These are phyloP conservation scores for Davidsoniella australis DNA, from an alignment of 2,329 filamentous ascomycete genomes.

Conservation along the genomic window DNA sequence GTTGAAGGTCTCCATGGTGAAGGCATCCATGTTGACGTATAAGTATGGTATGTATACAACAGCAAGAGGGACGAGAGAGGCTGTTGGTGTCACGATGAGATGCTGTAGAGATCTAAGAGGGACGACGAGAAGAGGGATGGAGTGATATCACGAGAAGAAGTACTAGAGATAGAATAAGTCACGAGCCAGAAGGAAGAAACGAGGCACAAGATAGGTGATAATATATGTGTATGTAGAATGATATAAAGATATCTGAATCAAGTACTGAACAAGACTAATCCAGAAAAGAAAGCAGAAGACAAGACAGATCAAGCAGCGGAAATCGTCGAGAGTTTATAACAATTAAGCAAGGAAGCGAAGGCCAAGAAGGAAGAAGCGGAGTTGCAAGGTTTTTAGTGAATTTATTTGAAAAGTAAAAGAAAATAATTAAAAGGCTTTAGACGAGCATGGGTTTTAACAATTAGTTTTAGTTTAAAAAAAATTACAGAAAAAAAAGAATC, in stretches of 20 bases:
- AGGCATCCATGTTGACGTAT: neutral
- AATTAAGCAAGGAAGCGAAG: neutral
- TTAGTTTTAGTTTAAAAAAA: too few relatives aligned
- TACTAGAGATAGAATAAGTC: neutral
- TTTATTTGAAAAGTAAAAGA: neutral
- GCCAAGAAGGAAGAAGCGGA: neutral
- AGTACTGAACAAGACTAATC: neutral
- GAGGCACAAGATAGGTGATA: neutral
- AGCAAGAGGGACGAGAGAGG: too few relatives aligned
- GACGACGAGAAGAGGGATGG: neutral
- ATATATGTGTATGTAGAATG: neutral
- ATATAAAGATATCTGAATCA: neutral
- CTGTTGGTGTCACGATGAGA: neutral
- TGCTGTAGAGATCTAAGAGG: neutral
- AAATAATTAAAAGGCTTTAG: neutral
- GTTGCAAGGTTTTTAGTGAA: neutral
- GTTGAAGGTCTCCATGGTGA: slow-evolving; percentile 7
- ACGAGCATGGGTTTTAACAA: too few relatives aligned
- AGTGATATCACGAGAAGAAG: neutral
- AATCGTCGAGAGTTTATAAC: neutral
- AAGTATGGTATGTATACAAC: neutral
- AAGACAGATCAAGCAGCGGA: neutral
- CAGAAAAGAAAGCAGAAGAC: neutral
- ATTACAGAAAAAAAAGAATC: too few relatives aligned
- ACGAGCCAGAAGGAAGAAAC: neutral